A percentile compares a stretch with the other conserved stretches of the same genome.
phyloP scores from a whole-genome alignment of 2,329 filamentous ascomycete species.

The Penicillium sp. region DNA sequence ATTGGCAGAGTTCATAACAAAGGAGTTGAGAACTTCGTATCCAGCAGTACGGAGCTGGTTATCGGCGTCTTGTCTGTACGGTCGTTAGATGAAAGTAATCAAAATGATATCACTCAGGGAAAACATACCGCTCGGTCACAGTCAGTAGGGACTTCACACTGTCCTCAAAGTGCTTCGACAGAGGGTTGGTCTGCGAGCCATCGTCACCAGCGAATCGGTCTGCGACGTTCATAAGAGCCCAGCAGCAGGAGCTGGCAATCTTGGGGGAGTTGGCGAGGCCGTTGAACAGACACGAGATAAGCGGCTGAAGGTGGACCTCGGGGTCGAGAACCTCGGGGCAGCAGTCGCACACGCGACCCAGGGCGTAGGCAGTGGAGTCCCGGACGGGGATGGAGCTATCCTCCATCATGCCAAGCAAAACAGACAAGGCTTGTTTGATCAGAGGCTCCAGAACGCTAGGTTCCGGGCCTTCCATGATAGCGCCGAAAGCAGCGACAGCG shows the following conservation, averaged over 20 bases:
- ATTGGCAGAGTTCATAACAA: conserved; percentile 84
- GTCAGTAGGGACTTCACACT: conserved; percentile 81
- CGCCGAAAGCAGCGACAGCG: conserved; percentile 93
- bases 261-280: conserved; percentile 88
- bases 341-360: conserved; percentile 92
- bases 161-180: conserved; percentile 90
- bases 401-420: conserved; percentile 89
- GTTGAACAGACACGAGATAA: conserved; percentile 85
- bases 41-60: conserved; percentile 89
- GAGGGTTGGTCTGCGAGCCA: conserved; percentile 72
- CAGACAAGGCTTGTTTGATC: conserved; percentile 89
- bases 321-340: conserved; percentile 91
- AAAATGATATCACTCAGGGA: neutral
- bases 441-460: conserved; percentile 88
- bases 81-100: conserved; percentile 11
- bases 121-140: conserved; percentile 68
- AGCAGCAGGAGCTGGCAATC: conserved; percentile 98
- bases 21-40: conserved; percentile 94
- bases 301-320: conserved; percentile 71
- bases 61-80: conserved; percentile 64
- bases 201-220: conserved; percentile 90
- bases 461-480: conserved; percentile 98
- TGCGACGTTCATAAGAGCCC: conserved; percentile 97
- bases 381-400: conserved; percentile 86
- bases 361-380: conserved; percentile 92